Evolutionary conservation across 495 filamentous ascomycete species (phyloP), one percentile per base, ranked within the genome.

Genomic region (Penicillium dipodomyicola): DNA sequence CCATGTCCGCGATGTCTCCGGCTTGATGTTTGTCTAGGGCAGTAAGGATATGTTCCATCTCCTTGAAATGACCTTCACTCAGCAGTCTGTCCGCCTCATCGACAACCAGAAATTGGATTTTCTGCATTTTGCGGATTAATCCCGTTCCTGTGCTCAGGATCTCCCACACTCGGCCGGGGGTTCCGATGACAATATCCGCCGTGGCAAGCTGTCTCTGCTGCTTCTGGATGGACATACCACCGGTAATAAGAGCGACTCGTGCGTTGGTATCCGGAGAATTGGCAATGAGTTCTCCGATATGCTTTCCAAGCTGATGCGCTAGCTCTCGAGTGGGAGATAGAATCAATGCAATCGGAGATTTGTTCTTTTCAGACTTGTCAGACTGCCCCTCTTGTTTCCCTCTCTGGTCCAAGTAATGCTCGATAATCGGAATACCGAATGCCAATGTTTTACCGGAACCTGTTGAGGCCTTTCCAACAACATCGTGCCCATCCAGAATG

Each of bases 391-490:
- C 51, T 14, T 66, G 52, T 50, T 63, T 61, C 2, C 64, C 61
- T 48, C 62, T 60, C 42, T 65, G 58, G 32, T 73, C 70, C 9
- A 81, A 57, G n/a, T 74, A 81, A 53, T 79, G 64, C 49, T 81
- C 76, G 33, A 78, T 64, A 23, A 82, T 80, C 58, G 77, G 63
- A 82, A 79, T 57, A 20, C 91, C 85, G 67, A 97, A 98, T n/a
- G 94, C 93, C 59, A 97, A 83, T 10, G 94, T 98, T 75, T 98
- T 98, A 61, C 94, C 94, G 3, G 94, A 97, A 20, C 94, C 94
- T 0, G 94, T 98, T 62, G 96, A 93, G 52, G 94, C 94, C 46
- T 97, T 91, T 47, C 94, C 94, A 59, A 98, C 85, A 37, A 96
- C 87, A 66, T 98, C 94, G 49, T 93, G 85, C 5, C 90, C 91